Base-by-base conservation (phyloP, 2,329 filamentous ascomycete genomes). In the Westerdykella aurantiaca region DNA sequence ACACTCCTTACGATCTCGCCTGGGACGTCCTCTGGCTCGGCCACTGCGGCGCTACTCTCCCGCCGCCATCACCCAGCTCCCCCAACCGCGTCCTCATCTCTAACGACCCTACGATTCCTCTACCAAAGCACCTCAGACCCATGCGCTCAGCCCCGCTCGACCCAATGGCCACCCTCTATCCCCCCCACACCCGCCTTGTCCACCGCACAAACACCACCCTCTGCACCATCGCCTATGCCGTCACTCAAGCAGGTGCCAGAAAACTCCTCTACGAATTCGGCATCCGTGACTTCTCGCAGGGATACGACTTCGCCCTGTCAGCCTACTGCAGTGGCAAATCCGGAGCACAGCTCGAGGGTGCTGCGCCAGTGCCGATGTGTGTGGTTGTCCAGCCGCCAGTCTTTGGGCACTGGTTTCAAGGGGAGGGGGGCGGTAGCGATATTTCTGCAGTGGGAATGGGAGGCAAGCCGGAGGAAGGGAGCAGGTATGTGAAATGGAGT, bases 21-120 rank as follows among this genome's bases (percentile, higher is more conserved):
- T 70, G 68, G 67, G 66, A 70, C 44, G 38, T 70, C 23, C 51
- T 70, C 10, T 68, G 64, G 65, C 57, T 67, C 2, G 68, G 68
- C 3, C 68, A 71, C 48, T 71, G 69, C 44, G 63, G 60, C 2
- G 47, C 48, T 13, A 43, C 43, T 11, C 58, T 64, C 5, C 52
- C 56, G 21, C 46, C 41, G 12, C 46, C 48, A 9, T 52, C 50
- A 0, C 33, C 45, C 31, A 4, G 41, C 6, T 34, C 33, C 18
- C 51, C 56, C 51, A 43, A 55, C 34, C 54, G 58, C 41, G 45
- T 54, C 38, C 43, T 47, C 14, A 43, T 56, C 5, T n/a, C 23
- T 0, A 37, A 57, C 21, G 57, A 61, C 31, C 14, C 29, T 7
- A 61, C 57, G 2, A 50, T 61, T 1, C 53, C 58, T 1, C 22